Base-by-base conservation (phyloP, 2,329 filamentous ascomycete species). In the Cephalotrichum gorgonifer region DNA sequence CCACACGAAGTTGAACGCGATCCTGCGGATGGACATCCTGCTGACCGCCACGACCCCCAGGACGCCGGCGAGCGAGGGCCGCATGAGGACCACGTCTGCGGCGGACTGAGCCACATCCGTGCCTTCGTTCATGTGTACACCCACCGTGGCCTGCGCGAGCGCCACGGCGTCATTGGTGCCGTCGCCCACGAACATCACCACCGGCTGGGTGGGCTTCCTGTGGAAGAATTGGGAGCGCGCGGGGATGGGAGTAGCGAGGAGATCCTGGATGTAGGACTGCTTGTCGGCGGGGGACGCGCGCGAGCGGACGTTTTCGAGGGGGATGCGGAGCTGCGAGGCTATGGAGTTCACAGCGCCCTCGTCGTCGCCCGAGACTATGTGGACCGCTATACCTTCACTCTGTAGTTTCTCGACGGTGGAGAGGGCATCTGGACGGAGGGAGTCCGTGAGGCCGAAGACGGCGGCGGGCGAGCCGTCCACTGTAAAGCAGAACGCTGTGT, bases 101-200 rank as follows among this genome's bases (percentile, higher is more conserved):
- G 83, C 82, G 2, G 70, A 73, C 48, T 77, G 69, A 0, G 86
- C 82, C 1, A 89, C 71, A 50, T 88, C 85, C 1, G 74, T 79
- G 4, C 72, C 72, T 41, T 65, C 62, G 51, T 75, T 76, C 60
- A 91, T 77, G 54, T 87, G 83, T 0, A 89, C 70, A 26, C 87
- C 87, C 26, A 91, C 74, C 6, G 75, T 76, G 1, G 87, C 84
- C 58, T 82, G 77, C 0, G 84, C 79, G 2, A 91, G 71, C 0
- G 86, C 86, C 3, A 79, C 72, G 0, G 86, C 83, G 57, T 91
- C 86, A 60, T 91, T 91, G 14, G 84, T 88, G 2, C 87, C 87
- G 56, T 91, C 86, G 30, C 86, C 86, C 46, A 78, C 75, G 62
- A 91, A 90, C 6, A 89, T 62, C 17, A 87, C 75, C 20, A 46